Percentiles rank a stretch among this genome's conserved stretches.
Conservation (phyloP, 2,329 filamentous ascomycete species). For the Stachybotrys elegans region DNA sequence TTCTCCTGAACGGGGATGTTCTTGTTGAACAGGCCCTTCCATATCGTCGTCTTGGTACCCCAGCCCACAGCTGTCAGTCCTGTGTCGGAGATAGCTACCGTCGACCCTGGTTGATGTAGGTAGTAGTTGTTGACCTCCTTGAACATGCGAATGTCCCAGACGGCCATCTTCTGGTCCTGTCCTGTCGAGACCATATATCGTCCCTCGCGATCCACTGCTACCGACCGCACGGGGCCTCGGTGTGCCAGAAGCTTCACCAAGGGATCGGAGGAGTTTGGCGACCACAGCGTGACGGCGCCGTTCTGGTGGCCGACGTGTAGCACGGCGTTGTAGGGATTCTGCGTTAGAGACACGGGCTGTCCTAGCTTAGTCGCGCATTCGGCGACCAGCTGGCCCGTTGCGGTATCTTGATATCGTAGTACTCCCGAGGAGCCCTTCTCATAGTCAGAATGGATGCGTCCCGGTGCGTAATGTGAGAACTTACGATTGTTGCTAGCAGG, state of each 20-base stretch:
- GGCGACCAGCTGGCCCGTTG: conserved; percentile 81
- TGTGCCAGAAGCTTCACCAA: conserved; percentile 90
- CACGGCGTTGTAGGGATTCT: conserved; percentile 91
- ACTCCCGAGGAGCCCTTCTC: conserved; percentile 70
- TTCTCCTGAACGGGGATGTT: conserved; percentile 67
- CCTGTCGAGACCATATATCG: conserved; percentile 94
- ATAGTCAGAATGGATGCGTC: neutral
- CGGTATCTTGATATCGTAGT: conserved; percentile 92
- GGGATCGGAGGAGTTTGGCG: conserved; percentile 80
- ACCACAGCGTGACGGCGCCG: conserved; percentile 92
- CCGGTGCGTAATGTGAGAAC: conserved; percentile 22
- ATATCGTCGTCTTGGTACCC: conserved; percentile 84
- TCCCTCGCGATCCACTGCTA: conserved; percentile 84
- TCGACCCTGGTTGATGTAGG: conserved; percentile 74
- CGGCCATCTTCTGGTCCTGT: conserved; percentile 85
- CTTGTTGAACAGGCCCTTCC: conserved; percentile 84
- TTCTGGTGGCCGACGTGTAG: conserved; percentile 93
- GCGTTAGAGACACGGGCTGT: conserved; percentile 73
- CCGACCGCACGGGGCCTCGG: conserved; percentile 76
- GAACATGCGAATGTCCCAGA: conserved; percentile 94
- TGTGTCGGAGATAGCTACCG: conserved; percentile 82
- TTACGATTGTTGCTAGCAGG: conserved; percentile 76
- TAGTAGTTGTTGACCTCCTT: conserved; percentile 88
- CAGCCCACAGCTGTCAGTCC: conserved; percentile 85
- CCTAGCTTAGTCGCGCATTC: conserved; percentile 84